phyloP scores from a whole-genome alignment of 129 eudicot species.

The Smallanthus sonchifolius region DNA sequence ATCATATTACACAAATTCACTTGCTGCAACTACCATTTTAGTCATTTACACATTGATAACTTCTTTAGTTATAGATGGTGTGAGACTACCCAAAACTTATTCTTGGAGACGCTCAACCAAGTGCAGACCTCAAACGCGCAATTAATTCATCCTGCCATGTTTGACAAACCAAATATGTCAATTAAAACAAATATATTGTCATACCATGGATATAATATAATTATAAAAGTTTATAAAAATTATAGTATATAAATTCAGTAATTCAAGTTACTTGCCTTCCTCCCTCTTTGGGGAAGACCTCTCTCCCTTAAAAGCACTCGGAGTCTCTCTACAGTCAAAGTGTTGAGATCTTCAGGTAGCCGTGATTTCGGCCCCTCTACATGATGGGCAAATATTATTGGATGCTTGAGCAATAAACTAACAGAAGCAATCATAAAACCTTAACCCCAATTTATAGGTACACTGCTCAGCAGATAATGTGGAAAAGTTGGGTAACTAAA shows the following conservation, averaged over 20 bases:
- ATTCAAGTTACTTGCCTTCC: conserved; percentile 53
- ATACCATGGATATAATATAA: background rate
- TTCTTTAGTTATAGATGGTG: background rate
- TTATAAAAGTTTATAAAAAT: background rate
- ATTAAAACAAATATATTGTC: background rate
- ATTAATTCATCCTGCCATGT: conserved; percentile 60
- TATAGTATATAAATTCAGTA: background rate
- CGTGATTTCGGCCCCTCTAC: conserved; percentile 51
- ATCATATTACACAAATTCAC: background rate
- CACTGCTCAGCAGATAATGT: background rate
- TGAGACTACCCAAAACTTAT: background rate
- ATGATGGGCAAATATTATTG: conserved; percentile 2
- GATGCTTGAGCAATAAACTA: background rate
- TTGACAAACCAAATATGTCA: conserved; percentile 3
- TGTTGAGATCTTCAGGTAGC: conserved; percentile 42
- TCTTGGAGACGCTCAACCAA: conserved; percentile 25
- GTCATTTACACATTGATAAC: conserved; percentile 4
- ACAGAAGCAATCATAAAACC: background rate
- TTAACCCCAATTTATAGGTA: background rate
- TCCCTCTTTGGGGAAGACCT: conserved; percentile 66
- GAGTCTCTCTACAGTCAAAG: conserved; percentile 67
- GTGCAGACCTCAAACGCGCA: conserved; percentile 47
- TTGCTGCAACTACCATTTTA: conserved; percentile 13
- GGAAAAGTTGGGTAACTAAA: background rate
- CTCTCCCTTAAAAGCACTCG: conserved; percentile 65